Evolutionary conservation across 768 basidiomycete genomes (phyloP).

Genomic region (Tulasnella sp.): DNA sequence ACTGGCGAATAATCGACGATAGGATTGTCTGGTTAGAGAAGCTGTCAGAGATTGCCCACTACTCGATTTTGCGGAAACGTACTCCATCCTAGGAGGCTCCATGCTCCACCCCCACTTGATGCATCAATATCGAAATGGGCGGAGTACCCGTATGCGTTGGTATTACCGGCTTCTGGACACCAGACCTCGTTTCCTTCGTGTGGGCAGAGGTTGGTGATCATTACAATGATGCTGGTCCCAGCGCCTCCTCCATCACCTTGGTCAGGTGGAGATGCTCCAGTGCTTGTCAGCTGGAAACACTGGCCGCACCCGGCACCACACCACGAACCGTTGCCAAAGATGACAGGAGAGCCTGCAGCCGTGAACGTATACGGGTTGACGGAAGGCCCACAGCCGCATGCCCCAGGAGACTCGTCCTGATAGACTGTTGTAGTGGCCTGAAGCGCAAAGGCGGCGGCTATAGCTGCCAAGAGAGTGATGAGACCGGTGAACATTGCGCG

Average conservation of each 20-base stretch:
- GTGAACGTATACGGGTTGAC: conserved; percentile 11
- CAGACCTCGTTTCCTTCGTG: conserved; percentile 16
- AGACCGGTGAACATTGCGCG: background rate
- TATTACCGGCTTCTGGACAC: conserved; percentile 1
- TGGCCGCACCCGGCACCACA: conserved; percentile 16
- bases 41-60: too few relatives aligned
- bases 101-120: conserved; percentile 7
- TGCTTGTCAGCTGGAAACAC: conserved; percentile 19
- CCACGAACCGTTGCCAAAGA: conserved; percentile 25
- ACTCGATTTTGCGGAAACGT: background rate
- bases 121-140: conserved; percentile 23
- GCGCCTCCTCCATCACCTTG: conserved; percentile 8
- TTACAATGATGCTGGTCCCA: conserved; percentile 15
- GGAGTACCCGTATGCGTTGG: background rate
- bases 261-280: conserved; percentile 7
- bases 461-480: background rate
- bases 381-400: conserved; percentile 11
- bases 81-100: conserved; percentile 16
- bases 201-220: conserved; percentile 20
- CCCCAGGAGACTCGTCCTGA: background rate
- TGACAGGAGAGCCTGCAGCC: background rate
- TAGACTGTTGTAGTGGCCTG: background rate
- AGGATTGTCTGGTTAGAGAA: conserved; percentile 9
- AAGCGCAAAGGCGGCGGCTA: background rate
- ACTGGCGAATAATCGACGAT: conserved; percentile 9